Evolutionary conservation across 495 filamentous ascomycete species (phyloP).

Genomic region (Diplogelasinospora grovesii): DNA sequence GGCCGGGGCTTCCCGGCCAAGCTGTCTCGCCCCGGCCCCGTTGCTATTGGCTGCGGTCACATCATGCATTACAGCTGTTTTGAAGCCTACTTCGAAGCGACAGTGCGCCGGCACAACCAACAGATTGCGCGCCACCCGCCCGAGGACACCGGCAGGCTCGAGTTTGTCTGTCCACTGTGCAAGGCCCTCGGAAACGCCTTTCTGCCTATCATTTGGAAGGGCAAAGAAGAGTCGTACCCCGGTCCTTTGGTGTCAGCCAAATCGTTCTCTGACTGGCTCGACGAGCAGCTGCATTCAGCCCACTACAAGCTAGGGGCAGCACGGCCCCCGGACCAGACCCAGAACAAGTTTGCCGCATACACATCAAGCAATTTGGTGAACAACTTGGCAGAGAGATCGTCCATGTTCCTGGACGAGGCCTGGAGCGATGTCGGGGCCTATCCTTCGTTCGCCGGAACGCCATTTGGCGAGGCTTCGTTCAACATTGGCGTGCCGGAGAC

Average conservation of each 20-base stretch:
- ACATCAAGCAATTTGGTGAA: constrained; percentile 56
- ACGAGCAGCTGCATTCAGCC: constrained; percentile 31
- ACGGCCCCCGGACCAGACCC: constrained; percentile 36
- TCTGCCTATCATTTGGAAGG: constrained; percentile 91
- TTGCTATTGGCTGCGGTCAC: constrained; percentile 89
- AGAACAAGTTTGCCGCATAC: constrained; percentile 59
- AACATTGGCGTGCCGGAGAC: constrained; percentile 16
- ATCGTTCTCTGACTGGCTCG: constrained; percentile 61
- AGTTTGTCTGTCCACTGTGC: constrained; percentile 97
- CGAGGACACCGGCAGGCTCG: constrained; percentile 64
- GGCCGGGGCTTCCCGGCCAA: constrained; percentile 79
- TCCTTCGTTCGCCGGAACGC: constrained; percentile 23
- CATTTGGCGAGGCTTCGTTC: constrained; percentile 26
- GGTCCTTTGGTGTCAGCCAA: constrained; percentile 52
- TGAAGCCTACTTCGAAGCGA: constrained; percentile 79
- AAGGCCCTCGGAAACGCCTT: constrained; percentile 96
- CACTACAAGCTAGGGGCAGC: constrained; percentile 32
- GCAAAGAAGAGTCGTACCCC: constrained; percentile 74
- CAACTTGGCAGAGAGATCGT: constrained; percentile 41
- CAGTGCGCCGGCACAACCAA: constrained; percentile 71
- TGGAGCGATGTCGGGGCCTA: constrained; percentile 25
- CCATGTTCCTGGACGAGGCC: constrained; percentile 27
- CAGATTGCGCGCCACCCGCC: constrained; percentile 93
- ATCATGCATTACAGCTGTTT: constrained; percentile 99
- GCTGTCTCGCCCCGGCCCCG: constrained; percentile 64